These are phyloP conservation scores for Perilla frutescens DNA, from an alignment of 257 asterid species.

Conservation along the genomic window DNA sequence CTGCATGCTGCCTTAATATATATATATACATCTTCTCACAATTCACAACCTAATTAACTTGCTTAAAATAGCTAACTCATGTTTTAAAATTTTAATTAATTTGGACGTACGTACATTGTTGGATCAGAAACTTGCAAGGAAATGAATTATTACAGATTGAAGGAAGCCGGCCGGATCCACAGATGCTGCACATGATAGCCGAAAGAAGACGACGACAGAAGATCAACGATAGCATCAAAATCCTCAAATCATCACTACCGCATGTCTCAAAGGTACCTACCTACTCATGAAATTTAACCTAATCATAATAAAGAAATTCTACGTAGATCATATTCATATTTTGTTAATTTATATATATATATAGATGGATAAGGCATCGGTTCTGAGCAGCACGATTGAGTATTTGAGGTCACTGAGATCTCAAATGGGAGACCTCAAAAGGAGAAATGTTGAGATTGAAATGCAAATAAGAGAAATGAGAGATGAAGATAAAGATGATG, in stretches of 20 bases:
- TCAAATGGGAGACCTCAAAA: slow-evolving; percentile 52
- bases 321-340: too few relatives aligned
- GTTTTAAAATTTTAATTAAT: too few relatives aligned
- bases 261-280: slow-evolving; percentile 60
- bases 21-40: too few relatives aligned
- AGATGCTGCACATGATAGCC: slow-evolving; percentile 61
- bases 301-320: too few relatives aligned
- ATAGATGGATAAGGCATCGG: slow-evolving; percentile 78
- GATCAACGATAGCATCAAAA: slow-evolving; percentile 60
- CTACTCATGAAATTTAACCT: too few relatives aligned
- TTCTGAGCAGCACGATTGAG: slow-evolving; percentile 59
- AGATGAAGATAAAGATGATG: too few relatives aligned
- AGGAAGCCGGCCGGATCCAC: slow-evolving; percentile 34
- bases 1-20: too few relatives aligned
- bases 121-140: too few relatives aligned
- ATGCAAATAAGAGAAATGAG: slow-evolving; percentile 19
- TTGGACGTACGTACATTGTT: too few relatives aligned
- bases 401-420: slow-evolving; percentile 52
- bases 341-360: too few relatives aligned
- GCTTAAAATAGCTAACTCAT: too few relatives aligned
- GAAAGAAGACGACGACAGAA: slow-evolving; percentile 68
- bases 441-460: slow-evolving; percentile 51
- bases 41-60: too few relatives aligned
- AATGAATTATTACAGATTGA: background rate
- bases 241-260: slow-evolving; percentile 64